Base-by-base conservation (phyloP, 495 filamentous ascomycete genomes). In the Immersiella caudata region DNA sequence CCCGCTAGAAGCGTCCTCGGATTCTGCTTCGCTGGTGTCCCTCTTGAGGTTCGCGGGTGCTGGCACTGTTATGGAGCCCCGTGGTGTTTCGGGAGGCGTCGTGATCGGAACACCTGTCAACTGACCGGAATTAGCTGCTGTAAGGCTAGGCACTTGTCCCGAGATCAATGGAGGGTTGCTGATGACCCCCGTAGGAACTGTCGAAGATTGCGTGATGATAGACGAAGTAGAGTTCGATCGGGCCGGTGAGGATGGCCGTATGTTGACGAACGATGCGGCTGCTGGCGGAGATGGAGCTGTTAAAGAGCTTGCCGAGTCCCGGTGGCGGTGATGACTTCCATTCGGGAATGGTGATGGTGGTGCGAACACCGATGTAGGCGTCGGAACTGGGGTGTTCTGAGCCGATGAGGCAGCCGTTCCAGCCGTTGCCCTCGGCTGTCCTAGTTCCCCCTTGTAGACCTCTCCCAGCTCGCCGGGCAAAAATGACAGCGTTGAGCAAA, bases 401-500 rank as follows among this genome's bases (percentile, higher is more conserved):
- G 78, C 82, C 22, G 84, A 85, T 11, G 87, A 75, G 40, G 79
- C 76, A 12, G 76, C 77, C 3, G 83, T 77, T 35, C 69, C 73
- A 0, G 78, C 60, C 18, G 82, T 74, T 49, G 84, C 81, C 54
- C 87, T 84, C 8, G 80, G 71, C 21, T 80, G 82, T 4, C 88
- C 83, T 12, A 87, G 75, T 12, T 90, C 83, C 11, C 91, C 90
- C 12, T 86, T 89, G 76, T 97, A 97, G 16, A 86, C 76, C 70
- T 94, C 88, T n/a, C 96, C 96, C 7, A 99, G 81, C 74, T 99
- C 96, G 21, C 91, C 92, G 5, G 90, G 82, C 7, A 85, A 76
- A 75, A 99, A 99, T 0, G 93, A 87, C 24, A 99, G 82, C 0
- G 91, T 89, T 0, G 96, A 99, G 74, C 96, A 98, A 79, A 97